Base-by-base conservation (phyloP, 2,329 filamentous ascomycete species). In the Penicillium fuscoglaucum region DNA sequence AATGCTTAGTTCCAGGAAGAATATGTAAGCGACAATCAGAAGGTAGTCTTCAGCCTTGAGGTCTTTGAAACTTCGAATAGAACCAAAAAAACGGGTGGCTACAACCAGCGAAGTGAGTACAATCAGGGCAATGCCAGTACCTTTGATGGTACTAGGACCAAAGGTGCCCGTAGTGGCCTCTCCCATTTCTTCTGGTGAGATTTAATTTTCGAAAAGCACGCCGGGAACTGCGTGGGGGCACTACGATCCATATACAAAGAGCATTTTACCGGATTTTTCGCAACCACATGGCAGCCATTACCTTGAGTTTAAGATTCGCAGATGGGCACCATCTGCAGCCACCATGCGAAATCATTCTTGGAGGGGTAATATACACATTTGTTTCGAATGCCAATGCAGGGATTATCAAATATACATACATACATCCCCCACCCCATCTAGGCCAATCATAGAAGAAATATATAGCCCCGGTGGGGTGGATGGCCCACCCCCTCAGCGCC, bases 1-100 rank as follows among this genome's bases (percentile, higher is more conserved):
- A 5, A 69, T 67, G 24, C 60, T 60, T 56, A 69, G 61, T 31
- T 61, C 60, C 9, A 74, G 68, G 57, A 74, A 72, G 19, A 69
- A 64, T 31, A 66, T 65, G 21, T 64, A 64, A 2, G 68, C 67
- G 1, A 71, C 31, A 12, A 66, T 61, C 26, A 76, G 60, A 15
- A 73, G 57, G 49, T 61, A 62, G 50, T 72, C 69, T 46, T 70
- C 70, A 28, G 70, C 61, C 55, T 58, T 59, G 44, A 69, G 49
- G 9, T 62, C 61, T 29, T 64, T 64, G 8, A 61, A 35, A 31
- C 55, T 57, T 8, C 59, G 59, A 24, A 68, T 33, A 9, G 61
- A 55, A 17, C 60, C 62, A 5, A 48, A 54, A 41, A 62, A 61
- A 21, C 66, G 58, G 8, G 43, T 41, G 9, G 45, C 41, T 24